Evolutionary conservation across 257 asterid genomes (phyloP).

Genomic region (Ilex aquifolium): DNA sequence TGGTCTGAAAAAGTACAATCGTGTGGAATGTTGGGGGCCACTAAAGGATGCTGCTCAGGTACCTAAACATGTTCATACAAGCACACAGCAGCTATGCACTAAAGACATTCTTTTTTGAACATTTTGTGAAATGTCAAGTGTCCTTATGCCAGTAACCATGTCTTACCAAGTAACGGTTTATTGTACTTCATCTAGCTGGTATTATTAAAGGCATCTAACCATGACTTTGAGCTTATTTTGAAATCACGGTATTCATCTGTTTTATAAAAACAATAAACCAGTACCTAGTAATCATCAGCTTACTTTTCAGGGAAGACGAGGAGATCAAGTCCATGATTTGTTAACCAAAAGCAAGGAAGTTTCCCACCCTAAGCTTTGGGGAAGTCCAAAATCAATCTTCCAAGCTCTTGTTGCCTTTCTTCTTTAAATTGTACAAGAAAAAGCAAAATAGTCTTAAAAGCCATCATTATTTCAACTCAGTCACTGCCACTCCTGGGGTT

Average conservation of each 20-base stretch:
- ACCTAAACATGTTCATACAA: neutral
- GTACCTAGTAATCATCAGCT: neutral
- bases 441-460: slow-evolving; percentile 1
- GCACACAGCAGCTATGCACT: neutral
- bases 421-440: slow-evolving; percentile 22
- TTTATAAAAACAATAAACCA: neutral
- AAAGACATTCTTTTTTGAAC: too few species aligned
- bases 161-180: neutral
- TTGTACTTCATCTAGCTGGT: too few species aligned
- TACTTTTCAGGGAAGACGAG: slow-evolving; percentile 53
- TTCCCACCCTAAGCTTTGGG: slow-evolving; percentile 36
- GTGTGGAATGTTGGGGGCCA: slow-evolving; percentile 87
- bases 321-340: slow-evolving; percentile 39
- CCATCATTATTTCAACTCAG: neutral
- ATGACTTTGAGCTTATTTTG: neutral
- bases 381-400: slow-evolving; percentile 52
- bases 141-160: neutral
- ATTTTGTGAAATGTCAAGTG: neutral
- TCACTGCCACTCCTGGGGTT: neutral
- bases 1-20: slow-evolving; percentile 67
- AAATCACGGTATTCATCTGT: neutral
- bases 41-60: slow-evolving; percentile 79
- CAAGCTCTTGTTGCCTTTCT: slow-evolving; percentile 77
- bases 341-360: slow-evolving; percentile 38
- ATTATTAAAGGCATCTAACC: neutral